Conservation (phyloP, 805 yeast species). For the Candida sphagnicola region DNA sequence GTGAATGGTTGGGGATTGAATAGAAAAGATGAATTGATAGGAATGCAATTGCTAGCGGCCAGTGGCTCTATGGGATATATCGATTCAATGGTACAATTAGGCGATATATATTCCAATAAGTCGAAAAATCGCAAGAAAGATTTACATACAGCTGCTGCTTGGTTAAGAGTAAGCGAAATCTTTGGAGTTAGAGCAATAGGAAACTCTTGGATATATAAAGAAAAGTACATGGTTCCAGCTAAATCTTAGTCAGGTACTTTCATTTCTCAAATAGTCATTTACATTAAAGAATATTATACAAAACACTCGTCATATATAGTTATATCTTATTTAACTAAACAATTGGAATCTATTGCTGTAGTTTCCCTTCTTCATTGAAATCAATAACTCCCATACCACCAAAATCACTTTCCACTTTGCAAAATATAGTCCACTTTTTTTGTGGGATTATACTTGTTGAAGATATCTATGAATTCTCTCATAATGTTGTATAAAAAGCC, state of each 20-base stretch:
- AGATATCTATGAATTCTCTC: conserved; percentile 27
- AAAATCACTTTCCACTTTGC: conserved; percentile 10
- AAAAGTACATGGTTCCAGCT: conserved; percentile 44
- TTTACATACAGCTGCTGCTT: conserved; percentile 58
- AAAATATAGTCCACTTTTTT: conserved; percentile 9
- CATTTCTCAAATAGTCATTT: too few species aligned
- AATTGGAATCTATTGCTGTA: too few species aligned
- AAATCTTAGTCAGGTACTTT: neutral
- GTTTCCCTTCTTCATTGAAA: too few species aligned
- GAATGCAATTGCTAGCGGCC: conserved; percentile 55
- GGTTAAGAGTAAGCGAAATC: conserved; percentile 63
- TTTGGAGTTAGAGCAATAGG: conserved; percentile 62
- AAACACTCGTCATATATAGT: too few species aligned
- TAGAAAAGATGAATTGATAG: conserved; percentile 50
- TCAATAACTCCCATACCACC: too few species aligned
- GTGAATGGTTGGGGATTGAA: conserved; percentile 53
- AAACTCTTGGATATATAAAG: conserved; percentile 72
- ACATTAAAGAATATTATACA: too few species aligned
- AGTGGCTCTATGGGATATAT: conserved; percentile 66
- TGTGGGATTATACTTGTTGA: conserved; percentile 9
- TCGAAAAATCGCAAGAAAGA: conserved; percentile 56
- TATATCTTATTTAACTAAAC: too few species aligned
- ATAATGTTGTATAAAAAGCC: conserved; percentile 27
- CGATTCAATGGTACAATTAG: conserved; percentile 68
- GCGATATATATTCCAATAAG: conserved; percentile 61